Percentiles rank a stretch among this genome's conserved stretches.
These are phyloP conservation scores for Volvox reticuliferus DNA, from an alignment of 139 green algal genomes.

Conservation along the genomic window DNA sequence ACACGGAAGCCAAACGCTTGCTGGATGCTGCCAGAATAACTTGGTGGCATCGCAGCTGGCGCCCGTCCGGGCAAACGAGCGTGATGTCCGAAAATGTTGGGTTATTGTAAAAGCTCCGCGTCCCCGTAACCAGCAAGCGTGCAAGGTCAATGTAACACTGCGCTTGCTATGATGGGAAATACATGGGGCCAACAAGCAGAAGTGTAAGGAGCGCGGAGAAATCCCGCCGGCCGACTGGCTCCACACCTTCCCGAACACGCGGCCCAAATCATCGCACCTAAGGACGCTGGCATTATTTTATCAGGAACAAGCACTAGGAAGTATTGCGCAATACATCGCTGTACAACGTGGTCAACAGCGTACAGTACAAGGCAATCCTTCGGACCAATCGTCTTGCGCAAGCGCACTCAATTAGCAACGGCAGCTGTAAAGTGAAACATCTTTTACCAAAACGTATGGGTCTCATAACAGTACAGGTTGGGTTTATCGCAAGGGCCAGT, in stretches of 20 bases:
- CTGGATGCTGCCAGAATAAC: slow-evolving; percentile 32
- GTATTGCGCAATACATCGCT: slow-evolving; percentile 21
- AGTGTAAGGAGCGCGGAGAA: background rate
- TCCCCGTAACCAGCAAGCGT: slow-evolving; percentile 22
- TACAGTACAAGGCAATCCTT: slow-evolving; percentile 17
- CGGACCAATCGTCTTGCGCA: background rate
- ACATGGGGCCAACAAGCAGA: too few species aligned
- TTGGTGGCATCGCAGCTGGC: slow-evolving; percentile 36
- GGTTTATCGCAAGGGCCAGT: too few species aligned
- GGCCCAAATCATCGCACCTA: background rate
- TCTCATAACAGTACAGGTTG: too few species aligned
- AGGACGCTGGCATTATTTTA: background rate
- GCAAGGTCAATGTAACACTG: slow-evolving; percentile 39
- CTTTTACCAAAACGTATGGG: too few species aligned
- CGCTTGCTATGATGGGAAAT: background rate
- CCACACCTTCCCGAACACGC: background rate
- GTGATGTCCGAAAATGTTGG: slow-evolving; percentile 30
- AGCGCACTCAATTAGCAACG: too few species aligned
- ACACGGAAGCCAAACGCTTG: slow-evolving; percentile 22
- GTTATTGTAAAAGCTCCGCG: slow-evolving; percentile 27
- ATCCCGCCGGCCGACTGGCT: background rate
- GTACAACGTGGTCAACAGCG: slow-evolving; percentile 28
- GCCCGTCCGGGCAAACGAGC: slow-evolving; percentile 14
- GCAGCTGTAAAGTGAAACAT: too few species aligned
- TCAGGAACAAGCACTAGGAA: background rate